Evolutionary conservation across 78 protist species (phyloP), one percentile per base, ranked within the genome.

Genomic region (Diacronema lutheri): DNA sequence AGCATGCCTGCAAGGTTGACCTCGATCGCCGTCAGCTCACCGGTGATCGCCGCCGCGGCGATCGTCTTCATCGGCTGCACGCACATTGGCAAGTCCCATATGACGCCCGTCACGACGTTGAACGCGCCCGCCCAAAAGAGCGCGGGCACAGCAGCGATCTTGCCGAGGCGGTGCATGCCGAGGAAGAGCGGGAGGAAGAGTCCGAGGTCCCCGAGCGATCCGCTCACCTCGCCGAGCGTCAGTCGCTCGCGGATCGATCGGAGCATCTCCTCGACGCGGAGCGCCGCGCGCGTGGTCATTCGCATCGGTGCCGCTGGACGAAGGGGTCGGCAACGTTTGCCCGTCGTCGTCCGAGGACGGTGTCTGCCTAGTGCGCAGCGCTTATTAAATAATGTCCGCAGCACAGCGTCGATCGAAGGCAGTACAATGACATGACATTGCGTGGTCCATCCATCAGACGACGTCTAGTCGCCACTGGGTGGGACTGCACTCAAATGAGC

Each of bases 31-130:
- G 50, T 56, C n/a, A 78, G 65, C 16, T 31, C 64, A 1, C 25
- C 40, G 1, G 83, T 78, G 38, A 84, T 0, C 4, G 81, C 80
- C 19, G 57, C 88, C 1, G 88, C 78, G n/a, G 78, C 88, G 12
- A 84, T 69, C 13, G 88, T 31, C 21, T 84, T 72, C 88, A 84
- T 84, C 26, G 88, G 88, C 81, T 84, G 88, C 38, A 72, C 65
- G 6, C 81, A 26, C 81, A 84, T 56, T 0, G 88, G 88, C 26
- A 84, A 1, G 26, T 83, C 77, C 41, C 21, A 78, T 3, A 50
- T 0, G 31, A 68, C 0, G 46, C 55, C 66, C 16, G 87, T n/a
- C 44, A 41, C 4, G 9, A 44, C 7, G 58, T 29, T 62, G 50
- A 35, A 81, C 37, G 7, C 16, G 12, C 85, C 85, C 13, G 76